These are phyloP conservation scores for Kwoniella dejecticola DNA, from an alignment of 768 basidiomycete species.

Conservation along the genomic window DNA sequence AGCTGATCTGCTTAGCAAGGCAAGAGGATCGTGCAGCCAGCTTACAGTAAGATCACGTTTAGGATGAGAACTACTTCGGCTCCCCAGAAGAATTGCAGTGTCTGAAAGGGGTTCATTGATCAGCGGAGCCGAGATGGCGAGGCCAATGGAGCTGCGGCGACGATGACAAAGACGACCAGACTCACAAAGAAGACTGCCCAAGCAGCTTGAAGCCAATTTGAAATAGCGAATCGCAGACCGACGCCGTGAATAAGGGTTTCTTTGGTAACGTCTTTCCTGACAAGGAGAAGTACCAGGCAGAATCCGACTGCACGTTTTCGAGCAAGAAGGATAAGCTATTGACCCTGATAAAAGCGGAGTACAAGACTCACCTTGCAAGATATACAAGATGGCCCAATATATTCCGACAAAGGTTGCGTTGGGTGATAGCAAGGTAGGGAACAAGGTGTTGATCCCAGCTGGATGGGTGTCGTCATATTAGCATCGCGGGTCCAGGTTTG, in stretches of 20 bases:
- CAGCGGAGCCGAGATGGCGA: background rate
- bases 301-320: too few species aligned
- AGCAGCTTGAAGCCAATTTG: conserved; percentile 76
- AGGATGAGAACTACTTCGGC: conserved; percentile 74
- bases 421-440: conserved; percentile 67
- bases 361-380: conserved; percentile 49
- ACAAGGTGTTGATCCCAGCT: conserved; percentile 49
- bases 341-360: too few species aligned
- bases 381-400: conserved; percentile 54
- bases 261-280: conserved; percentile 78
- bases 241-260: conserved; percentile 73
- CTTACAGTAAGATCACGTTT: conserved; percentile 65
- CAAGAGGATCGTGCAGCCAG: too few species aligned
- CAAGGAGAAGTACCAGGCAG: conserved; percentile 73
- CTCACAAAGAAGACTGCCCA: conserved; percentile 78
- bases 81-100: conserved; percentile 73
- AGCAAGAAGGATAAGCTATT: too few species aligned
- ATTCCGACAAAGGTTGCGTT: conserved; percentile 55
- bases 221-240: conserved; percentile 72
- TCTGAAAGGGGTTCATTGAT: conserved; percentile 55
- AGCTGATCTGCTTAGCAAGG: too few species aligned
- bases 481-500: too few species aligned
- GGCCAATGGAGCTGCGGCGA: too few species aligned
- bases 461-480: background rate
- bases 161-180: background rate